Base-by-base conservation (phyloP, 176 grass and related monocot species). In the Aegilops sharonensis region DNA sequence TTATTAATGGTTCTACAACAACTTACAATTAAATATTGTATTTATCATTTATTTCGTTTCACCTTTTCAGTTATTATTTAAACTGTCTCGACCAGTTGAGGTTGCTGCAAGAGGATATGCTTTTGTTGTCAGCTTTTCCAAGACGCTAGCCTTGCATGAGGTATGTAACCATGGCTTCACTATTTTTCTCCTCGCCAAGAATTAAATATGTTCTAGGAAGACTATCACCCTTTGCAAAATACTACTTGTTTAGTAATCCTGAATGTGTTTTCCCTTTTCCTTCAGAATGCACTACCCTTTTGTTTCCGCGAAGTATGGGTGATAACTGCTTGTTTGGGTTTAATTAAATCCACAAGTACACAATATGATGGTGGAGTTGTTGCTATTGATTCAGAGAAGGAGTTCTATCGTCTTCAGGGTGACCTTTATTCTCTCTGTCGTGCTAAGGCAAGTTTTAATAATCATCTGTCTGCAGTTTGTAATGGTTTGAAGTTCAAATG, bases 251-350 rank as follows among this genome's bases (percentile, higher is more conserved):
- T 69, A 63, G 31, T 76, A 70, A 76, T 52, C 24, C 39, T 72
- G 36, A 72, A 47, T 81, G 17, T 89, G 11, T 80, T 85, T 79
- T 89, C 34, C 47, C 63, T 85, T 90, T 75, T 68, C 70, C 61
- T 81, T 40, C 90, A 99, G 97, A 99, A 84, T 85, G 65, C 24
- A 72, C 92, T 99, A 48, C 94, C 94, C 73, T 99, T 99, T 94
- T 99, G 97, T 83, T 96, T 99, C 37, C 88, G 92, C 43, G 97
- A 99, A 93, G 94, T 93, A 72, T 99, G 94, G 97, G 97, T 99
- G 72, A 93, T 96, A 90, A 96, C 90, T 83, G 97, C 92, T 78
- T 96, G 94, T 76, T 81, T 94, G 83, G 92, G 83, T 91, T 84
- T 99, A 81, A 93, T 99, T 70, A 92, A 90, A 50, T 92, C 94